A percentile compares a stretch with the other conserved stretches of the same genome.
Conservation (phyloP, 257 asterid species). For the Fraxinus quadrangulata region DNA sequence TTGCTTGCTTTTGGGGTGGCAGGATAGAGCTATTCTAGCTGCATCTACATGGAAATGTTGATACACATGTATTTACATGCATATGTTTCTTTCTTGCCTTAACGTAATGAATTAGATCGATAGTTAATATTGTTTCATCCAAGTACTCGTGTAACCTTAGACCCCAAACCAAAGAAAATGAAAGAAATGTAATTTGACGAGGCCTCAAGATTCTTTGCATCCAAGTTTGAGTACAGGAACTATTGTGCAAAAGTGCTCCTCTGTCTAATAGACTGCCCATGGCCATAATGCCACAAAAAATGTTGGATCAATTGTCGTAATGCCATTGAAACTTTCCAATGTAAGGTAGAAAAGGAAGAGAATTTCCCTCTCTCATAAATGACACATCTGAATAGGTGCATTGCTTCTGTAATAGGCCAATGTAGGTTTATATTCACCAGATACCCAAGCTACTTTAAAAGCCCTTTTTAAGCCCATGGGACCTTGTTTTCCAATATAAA, state of each 20-base stretch:
- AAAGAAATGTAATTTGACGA: slow-evolving; percentile 11
- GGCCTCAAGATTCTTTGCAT: slow-evolving; percentile 12
- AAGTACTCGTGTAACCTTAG: slow-evolving; percentile 7
- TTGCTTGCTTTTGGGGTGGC: slow-evolving; percentile 86
- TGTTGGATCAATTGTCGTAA: background rate
- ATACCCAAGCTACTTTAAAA: slow-evolving; percentile 23
- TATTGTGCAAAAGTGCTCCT: too few relatives aligned
- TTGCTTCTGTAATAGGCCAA: background rate
- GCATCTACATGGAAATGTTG: slow-evolving; percentile 91
- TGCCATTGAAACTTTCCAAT: background rate
- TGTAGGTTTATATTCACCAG: slow-evolving; percentile 23
- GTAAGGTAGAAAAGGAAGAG: background rate
- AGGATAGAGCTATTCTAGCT: slow-evolving; percentile 73
- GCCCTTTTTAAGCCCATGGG: slow-evolving; percentile 23
- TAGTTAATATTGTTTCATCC: slow-evolving; percentile 20
- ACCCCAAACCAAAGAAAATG: slow-evolving; percentile 22
- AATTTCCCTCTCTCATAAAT: background rate
- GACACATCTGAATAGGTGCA: background rate
- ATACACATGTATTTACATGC: slow-evolving; percentile 26
- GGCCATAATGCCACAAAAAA: background rate
- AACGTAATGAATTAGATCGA: slow-evolving; percentile 9
- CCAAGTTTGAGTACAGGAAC: too few relatives aligned
- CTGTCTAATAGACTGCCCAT: background rate
- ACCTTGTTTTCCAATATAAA: slow-evolving; percentile 34
- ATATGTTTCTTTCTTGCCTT: background rate